Evolutionary conservation across 768 basidiomycete genomes (phyloP).

Genomic region (Omphalotus guepiniiformis): DNA sequence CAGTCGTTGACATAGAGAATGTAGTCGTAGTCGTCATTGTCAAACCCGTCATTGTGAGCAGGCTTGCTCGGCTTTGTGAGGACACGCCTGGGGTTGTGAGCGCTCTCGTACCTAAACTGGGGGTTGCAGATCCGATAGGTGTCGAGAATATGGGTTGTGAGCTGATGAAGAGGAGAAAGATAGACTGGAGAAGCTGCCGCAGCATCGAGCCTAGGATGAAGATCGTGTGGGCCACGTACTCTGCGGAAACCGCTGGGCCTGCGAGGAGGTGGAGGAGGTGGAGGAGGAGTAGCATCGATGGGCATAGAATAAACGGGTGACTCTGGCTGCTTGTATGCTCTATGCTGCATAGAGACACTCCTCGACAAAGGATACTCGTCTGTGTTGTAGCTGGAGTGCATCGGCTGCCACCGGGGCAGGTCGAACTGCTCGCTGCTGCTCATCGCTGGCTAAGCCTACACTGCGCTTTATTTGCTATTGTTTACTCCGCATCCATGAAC

Average conservation of each 20-base stretch:
- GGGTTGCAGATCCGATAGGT: slow-evolving; percentile 96
- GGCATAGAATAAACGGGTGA: slow-evolving; percentile 67
- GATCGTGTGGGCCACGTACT: slow-evolving; percentile 70
- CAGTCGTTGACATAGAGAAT: slow-evolving; percentile 99
- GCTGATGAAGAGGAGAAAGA: slow-evolving; percentile 51
- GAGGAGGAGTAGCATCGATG: slow-evolving; percentile 49
- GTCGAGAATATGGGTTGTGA: slow-evolving; percentile 85
- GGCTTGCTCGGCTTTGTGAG: slow-evolving; percentile 98
- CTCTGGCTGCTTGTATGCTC: slow-evolving; percentile 44
- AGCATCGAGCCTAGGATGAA: slow-evolving; percentile 68
- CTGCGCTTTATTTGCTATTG: too few species aligned
- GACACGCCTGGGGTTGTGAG: slow-evolving; percentile 93
- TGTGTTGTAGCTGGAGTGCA: slow-evolving; percentile 47
- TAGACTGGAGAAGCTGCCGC: slow-evolving; percentile 66
- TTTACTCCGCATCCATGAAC: too few species aligned
- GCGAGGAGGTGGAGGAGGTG: slow-evolving; percentile 55
- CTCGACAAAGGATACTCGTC: slow-evolving; percentile 44
- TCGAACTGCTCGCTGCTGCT: too few species aligned
- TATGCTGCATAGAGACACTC: too few species aligned
- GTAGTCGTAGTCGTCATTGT: slow-evolving; percentile 99
- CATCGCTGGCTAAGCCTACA: too few species aligned
- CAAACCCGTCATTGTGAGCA: slow-evolving; percentile 92
- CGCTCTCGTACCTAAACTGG: slow-evolving; percentile 89
- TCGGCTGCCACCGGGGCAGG: too few species aligned
- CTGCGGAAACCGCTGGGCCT: slow-evolving; percentile 75